These are phyloP conservation scores for Lactarius tabidus DNA, from an alignment of 768 basidiomycete species.

Conservation along the genomic window DNA sequence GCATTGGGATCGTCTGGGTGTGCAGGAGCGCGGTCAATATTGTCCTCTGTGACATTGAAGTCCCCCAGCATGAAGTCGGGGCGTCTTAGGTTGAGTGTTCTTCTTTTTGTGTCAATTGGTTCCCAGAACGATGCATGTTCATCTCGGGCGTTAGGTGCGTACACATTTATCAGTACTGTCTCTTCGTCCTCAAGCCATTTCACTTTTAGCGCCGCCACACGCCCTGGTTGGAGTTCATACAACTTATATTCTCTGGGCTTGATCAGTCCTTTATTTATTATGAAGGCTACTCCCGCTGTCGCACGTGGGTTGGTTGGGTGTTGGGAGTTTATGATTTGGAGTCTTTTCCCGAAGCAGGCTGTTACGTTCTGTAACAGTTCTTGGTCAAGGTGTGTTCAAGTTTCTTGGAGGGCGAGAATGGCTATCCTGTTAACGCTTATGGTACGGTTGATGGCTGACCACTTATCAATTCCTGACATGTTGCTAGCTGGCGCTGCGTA, in stretches of 20 bases:
- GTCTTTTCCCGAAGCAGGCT: neutral
- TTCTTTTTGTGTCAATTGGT: neutral
- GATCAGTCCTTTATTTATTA: neutral
- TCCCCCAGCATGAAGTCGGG: neutral
- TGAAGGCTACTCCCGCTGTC: neutral
- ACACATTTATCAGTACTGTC: neutral
- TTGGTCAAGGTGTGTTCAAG: neutral
- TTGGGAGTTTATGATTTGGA: neutral
- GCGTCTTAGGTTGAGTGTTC: neutral
- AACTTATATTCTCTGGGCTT: too few relatives aligned
- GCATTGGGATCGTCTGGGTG: neutral
- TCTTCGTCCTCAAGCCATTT: slow-evolving; percentile 2
- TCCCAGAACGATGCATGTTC: slow-evolving; percentile 2
- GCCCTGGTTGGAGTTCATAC: neutral
- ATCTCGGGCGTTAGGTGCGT: neutral
- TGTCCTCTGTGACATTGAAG: too few relatives aligned
- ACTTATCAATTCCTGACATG: too few relatives aligned
- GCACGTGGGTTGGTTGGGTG: neutral
- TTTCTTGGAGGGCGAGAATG: slow-evolving; percentile 1
- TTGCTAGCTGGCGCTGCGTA: too few relatives aligned
- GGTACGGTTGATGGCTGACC: too few relatives aligned
- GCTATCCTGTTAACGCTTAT: neutral
- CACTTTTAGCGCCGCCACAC: neutral
- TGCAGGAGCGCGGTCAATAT: neutral
- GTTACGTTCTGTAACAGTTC: too few relatives aligned